phyloP scores from a whole-genome alignment of 2,329 filamentous ascomycete genomes.

The Colletotrichum karsti region DNA sequence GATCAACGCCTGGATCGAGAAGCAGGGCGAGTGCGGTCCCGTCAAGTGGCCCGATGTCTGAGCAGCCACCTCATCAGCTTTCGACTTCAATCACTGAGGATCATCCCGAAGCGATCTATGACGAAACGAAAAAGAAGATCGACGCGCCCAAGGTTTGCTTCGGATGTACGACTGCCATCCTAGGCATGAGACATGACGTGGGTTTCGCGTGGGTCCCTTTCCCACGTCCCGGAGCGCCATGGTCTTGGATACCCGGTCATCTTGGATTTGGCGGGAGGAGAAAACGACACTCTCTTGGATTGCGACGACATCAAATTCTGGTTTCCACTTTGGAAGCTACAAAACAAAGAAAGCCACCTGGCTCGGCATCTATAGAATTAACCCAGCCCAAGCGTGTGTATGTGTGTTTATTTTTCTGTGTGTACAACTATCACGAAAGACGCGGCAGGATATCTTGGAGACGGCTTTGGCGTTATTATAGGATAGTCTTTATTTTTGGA shows the following conservation, averaged over 20 bases:
- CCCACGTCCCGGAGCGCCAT: not conserved
- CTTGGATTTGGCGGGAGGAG: not conserved
- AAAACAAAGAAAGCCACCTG: not conserved
- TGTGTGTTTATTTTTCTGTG: not conserved
- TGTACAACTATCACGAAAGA: not conserved
- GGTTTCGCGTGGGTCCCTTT: slow-evolving; percentile 10
- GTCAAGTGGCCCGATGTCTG: slow-evolving; percentile 40
- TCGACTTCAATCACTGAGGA: not conserved
- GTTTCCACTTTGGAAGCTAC: not conserved
- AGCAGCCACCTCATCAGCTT: no score
- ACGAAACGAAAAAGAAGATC: not conserved
- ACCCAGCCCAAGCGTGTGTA: not conserved
- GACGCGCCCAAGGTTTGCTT: not conserved
- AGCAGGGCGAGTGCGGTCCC: slow-evolving; percentile 44
- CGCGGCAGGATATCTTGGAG: not conserved
- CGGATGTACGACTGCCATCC: slow-evolving; percentile 3
- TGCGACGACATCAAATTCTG: not conserved
- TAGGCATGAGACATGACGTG: slow-evolving; percentile 19
- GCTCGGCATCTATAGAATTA: not conserved
- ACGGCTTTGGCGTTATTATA: slow-evolving; percentile 3
- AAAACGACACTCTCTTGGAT: not conserved
- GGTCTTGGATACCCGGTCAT: not conserved
- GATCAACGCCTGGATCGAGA: slow-evolving; percentile 49
- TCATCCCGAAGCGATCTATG: not conserved
- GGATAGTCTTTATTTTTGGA: not conserved